Conservation (phyloP, 257 asterid species). For the Cordia subcordata region DNA sequence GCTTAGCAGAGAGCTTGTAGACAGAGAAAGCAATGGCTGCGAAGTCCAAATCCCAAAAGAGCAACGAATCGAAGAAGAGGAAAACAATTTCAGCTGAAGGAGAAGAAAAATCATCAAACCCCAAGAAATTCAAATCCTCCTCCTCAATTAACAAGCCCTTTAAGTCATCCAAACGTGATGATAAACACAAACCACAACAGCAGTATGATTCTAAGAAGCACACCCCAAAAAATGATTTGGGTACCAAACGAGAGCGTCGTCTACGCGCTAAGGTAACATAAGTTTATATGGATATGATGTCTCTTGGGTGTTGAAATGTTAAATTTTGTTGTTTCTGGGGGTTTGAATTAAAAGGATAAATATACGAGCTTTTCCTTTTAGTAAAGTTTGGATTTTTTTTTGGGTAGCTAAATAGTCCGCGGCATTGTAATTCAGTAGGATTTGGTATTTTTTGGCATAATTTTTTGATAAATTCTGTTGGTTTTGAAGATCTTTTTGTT, state of each 20-base stretch:
- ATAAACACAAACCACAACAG: constrained; percentile 13
- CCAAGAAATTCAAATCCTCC: constrained; percentile 40
- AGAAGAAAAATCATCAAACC: constrained; percentile 18
- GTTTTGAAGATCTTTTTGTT: too few relatives aligned
- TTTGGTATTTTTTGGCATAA: background rate
- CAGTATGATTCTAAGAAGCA: constrained; percentile 18
- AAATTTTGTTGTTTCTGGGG: background rate
- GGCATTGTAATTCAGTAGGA: background rate
- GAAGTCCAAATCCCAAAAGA: constrained; percentile 36
- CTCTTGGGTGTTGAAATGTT: background rate
- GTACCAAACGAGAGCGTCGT: constrained; percentile 52
- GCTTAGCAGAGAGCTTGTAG: background rate
- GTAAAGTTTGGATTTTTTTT: background rate
- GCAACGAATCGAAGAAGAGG: constrained; percentile 56
- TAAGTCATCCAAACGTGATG: constrained; percentile 11
- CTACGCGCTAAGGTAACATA: constrained; percentile 71
- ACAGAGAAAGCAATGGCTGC: constrained; percentile 55
- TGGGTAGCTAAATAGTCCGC: background rate
- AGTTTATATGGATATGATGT: background rate
- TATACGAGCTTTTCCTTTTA: background rate
- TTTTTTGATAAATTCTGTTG: background rate
- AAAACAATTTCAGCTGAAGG: constrained; percentile 28
- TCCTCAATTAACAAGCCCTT: constrained; percentile 38
- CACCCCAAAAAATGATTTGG: constrained; percentile 31
- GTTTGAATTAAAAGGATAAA: background rate